Base-by-base conservation (phyloP, 2,329 filamentous ascomycete genomes). In the Calonectria leucothoes region DNA sequence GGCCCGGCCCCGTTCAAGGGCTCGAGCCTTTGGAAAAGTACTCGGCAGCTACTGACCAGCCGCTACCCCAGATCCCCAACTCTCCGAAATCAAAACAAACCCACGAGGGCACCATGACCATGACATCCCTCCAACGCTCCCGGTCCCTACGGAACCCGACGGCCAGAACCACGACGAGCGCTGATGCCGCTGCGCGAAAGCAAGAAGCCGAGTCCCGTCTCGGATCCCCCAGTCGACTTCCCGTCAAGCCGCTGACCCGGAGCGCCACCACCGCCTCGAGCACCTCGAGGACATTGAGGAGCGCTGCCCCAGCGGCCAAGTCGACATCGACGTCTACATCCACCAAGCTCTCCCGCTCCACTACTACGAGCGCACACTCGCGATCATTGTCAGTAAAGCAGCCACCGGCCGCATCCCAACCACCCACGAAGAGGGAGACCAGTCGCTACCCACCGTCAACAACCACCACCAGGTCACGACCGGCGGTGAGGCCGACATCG, bases 191-290 rank as follows among this genome's bases (percentile, higher is more conserved):
- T 6, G 35, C 77, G 10, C 61, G 63, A 20, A 64, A 35, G 61
- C 76, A 31, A 65, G 77, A 69, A 52, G 74, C 66, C 74, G 81
- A 82, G 48, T 70, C 80, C 31, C 83, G 86, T 70, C 86, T 81
- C 76, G 79, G 76, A 23, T 90, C 89, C 12, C 88, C 89, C 2
- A 90, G 86, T 78, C 86, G 88, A 48, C 82, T 90, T 37, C 88
- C 88, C 48, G 80, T 87, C 76, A 89, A 88, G 78, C 87, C 87
- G 37, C 76, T 80, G 63, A 81, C 83, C 29, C 81, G 85, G 49
- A 82, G 82, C 25, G 77, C 82, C 48, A 83, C 84, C 14, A 75
- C 81, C 10, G 78, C 77, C n/a, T 75, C 76, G 15, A 74, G 78
- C 27, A 74, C 78, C 31, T 75, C 69, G 42, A 75, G 76, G 66